A percentile compares a stretch with the other conserved stretches of the same genome.
These are phyloP conservation scores for Tuber calosporum DNA, from an alignment of 495 filamentous ascomycete species.

Conservation along the genomic window DNA sequence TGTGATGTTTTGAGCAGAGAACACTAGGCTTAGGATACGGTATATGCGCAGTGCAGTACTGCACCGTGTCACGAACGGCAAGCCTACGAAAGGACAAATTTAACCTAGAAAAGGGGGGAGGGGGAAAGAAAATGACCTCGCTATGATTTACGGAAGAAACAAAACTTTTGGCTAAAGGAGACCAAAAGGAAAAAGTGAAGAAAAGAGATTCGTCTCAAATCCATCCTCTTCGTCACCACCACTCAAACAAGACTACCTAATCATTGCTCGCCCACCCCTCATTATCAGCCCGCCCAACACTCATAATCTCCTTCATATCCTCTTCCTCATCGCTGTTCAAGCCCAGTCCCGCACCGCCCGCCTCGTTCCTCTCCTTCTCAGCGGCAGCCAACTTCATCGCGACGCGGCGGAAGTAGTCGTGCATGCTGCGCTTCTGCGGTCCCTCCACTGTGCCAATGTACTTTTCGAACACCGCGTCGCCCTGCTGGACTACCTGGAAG, in stretches of 20 bases:
- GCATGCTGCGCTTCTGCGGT: slow-evolving; percentile 73
- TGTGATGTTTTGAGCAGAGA: neutral
- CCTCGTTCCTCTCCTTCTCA: slow-evolving; percentile 77
- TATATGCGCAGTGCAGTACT: neutral
- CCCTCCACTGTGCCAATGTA: slow-evolving; percentile 61
- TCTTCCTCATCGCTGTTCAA: slow-evolving; percentile 81
- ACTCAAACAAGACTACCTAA: slow-evolving; percentile 10
- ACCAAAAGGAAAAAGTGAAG: neutral
- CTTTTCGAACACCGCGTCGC: slow-evolving; percentile 81
- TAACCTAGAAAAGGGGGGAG: neutral
- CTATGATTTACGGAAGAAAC: slow-evolving; percentile 8
- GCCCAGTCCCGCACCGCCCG: slow-evolving; percentile 76
- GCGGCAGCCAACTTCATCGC: slow-evolving; percentile 73
- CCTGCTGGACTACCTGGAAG: slow-evolving; percentile 84
- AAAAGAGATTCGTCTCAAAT: slow-evolving; percentile 11
- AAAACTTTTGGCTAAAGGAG: neutral
- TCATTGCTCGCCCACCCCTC: slow-evolving; percentile 50
- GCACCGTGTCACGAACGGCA: neutral
- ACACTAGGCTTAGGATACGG: neutral
- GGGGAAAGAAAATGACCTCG: neutral
- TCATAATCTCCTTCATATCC: slow-evolving; percentile 93
- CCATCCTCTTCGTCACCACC: slow-evolving; percentile 12
- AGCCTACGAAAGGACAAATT: neutral
- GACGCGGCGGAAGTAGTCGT: slow-evolving; percentile 94
- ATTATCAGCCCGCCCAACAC: slow-evolving; percentile 82